Evolutionary conservation across 2,329 filamentous ascomycete genomes (phyloP), one percentile per base, ranked within the genome.

Genomic region (Trichoderma sp.): DNA sequence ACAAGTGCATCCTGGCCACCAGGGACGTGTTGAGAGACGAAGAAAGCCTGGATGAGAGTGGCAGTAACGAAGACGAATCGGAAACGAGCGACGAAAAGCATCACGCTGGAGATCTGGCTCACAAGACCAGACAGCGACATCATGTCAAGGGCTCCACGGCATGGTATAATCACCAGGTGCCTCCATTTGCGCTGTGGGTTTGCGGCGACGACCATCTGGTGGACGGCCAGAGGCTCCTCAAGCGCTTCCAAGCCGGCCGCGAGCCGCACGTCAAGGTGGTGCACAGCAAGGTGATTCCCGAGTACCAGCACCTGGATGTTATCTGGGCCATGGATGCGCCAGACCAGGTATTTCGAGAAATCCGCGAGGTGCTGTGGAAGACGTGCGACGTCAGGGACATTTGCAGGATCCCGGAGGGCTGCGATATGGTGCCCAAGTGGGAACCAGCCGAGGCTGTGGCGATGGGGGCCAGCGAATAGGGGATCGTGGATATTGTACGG

Each of bases 301-400:
- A 90, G 56, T 97, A 97, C 76, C 94, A 97, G 80, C 94, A 98
- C 79, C 84, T 98, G 5, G 94, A 97, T 79, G 92, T 97, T 2
- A 88, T 98, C 42, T 97, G 94, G 94, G 93, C 94, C 0, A 92
- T 97, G 84, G 93, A 97, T 75, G 88, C 89, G 0, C 87, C 93
- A 17, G 89, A 94, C 57, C 87, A 94, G 76, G 92, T 97, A 1
- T 95, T 94, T 5, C 84, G 82, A 67, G 94, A 97, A 79, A 82
- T 97, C 0, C 86, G 89, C 34, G 90, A 94, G 73, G 90, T 96
- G 15, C 78, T 97, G 13, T 97, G 94, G 94, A 89, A 89, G 78
- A 97, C 92, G 1, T 82, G 88, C 80, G 39, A 87, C 56, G 81
- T 72, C 32, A 78, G 87, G 63, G 81, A 82, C 12, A 65, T 79